Conservation (phyloP, 257 asterid species). For the Primulina huaijiensis region DNA sequence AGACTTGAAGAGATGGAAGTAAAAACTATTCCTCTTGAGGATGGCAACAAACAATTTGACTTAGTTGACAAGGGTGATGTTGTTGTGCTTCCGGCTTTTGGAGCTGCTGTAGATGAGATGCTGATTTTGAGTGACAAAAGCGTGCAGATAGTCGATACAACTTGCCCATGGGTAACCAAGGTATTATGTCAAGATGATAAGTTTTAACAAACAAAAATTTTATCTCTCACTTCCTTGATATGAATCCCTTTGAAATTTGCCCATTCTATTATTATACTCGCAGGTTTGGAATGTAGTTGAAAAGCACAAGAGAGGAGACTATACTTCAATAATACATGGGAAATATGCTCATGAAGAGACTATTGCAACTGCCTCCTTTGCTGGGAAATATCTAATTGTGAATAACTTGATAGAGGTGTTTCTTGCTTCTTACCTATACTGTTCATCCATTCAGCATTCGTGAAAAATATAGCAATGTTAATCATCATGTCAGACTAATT, state of each 20-base stretch:
- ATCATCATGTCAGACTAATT: not conserved
- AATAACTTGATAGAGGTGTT: constrained; percentile 90
- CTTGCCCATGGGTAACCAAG: constrained; percentile 99
- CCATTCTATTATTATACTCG: not conserved
- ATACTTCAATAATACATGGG: constrained; percentile 92
- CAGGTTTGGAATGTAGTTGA: constrained; percentile 92
- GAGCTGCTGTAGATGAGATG: constrained; percentile 96
- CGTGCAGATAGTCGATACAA: constrained; percentile 94
- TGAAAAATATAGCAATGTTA: not conserved
- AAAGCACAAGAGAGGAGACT: constrained; percentile 94
- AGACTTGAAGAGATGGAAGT: constrained; percentile 79
- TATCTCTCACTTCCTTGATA: not conserved
- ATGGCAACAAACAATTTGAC: constrained; percentile 65
- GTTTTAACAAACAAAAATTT: not conserved
- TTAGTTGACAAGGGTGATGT: constrained; percentile 80
- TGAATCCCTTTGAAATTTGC: not conserved
- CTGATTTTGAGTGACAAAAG: constrained; percentile 62
- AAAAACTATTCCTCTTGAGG: constrained; percentile 51
- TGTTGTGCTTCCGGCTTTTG: constrained; percentile 92
- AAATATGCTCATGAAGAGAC: constrained; percentile 94
- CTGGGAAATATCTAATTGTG: constrained; percentile 79
- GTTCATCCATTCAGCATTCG: not conserved
- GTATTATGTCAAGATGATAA: constrained; percentile 31
- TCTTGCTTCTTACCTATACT: constrained; percentile 8
- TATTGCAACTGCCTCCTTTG: constrained; percentile 96